Evolutionary conservation across 306 rosid genomes (phyloP).

Genomic region (Castanospermum australe): DNA sequence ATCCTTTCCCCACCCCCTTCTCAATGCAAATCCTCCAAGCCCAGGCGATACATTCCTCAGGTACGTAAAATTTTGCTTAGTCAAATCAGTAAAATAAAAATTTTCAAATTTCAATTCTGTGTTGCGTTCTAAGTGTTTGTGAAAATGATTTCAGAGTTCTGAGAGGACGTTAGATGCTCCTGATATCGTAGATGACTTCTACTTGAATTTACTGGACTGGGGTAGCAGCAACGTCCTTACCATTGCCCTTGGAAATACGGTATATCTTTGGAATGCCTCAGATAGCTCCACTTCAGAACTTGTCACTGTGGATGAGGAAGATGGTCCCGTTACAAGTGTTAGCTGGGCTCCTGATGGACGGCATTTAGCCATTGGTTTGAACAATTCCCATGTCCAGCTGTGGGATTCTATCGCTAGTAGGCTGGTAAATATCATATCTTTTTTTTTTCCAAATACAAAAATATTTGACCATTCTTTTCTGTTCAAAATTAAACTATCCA

Average conservation of each 20-base stretch:
- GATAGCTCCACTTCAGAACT: conserved; percentile 65
- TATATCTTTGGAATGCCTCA: conserved; percentile 71
- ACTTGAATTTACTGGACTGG: conserved; percentile 78
- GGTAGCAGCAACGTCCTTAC: conserved; percentile 60
- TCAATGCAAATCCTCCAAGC: conserved; percentile 40
- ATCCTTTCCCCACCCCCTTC: conserved; percentile 41
- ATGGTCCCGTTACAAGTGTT: conserved; percentile 72
- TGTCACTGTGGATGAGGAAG: conserved; percentile 61
- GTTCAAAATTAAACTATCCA: neutral
- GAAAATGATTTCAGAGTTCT: conserved; percentile 49
- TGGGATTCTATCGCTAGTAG: conserved; percentile 61
- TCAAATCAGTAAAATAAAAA: neutral
- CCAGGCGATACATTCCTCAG: conserved; percentile 70
- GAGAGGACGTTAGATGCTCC: conserved; percentile 88
- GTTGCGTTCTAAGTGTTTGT: neutral
- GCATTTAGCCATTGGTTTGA: conserved; percentile 67
- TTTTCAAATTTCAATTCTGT: no score
- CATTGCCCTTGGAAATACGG: conserved; percentile 62
- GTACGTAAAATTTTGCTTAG: conserved; percentile 11
- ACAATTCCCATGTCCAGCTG: conserved; percentile 69
- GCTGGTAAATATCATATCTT: conserved; percentile 39
- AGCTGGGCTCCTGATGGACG: conserved; percentile 85
- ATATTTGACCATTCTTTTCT: neutral
- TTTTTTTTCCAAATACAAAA: neutral
- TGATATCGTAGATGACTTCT: conserved; percentile 67